Evolutionary conservation across 2,329 filamentous ascomycete species (phyloP), one percentile per base, ranked within the genome.

Genomic region (Paracoccidioides brasiliensis): DNA sequence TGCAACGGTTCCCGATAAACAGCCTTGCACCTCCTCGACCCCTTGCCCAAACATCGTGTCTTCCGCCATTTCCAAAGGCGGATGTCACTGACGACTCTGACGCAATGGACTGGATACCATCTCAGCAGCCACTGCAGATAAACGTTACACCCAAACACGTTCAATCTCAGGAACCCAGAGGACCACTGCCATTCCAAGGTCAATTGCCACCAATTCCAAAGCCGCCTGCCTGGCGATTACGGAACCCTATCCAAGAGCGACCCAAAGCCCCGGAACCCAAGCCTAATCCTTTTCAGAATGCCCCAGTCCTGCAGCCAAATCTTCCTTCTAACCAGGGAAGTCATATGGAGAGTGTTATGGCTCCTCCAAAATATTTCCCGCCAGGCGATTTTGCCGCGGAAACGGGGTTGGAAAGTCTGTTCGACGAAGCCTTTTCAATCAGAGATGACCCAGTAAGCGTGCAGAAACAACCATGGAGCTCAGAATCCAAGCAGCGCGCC

Each of bases 61-160:
- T 70, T 52, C 64, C 64, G 49, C 64, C 69, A 22, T 72, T 71
- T 22, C 70, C 69, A 52, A 70, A 70, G 12, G 67, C 69, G 4
- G 71, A 72, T 52, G 60, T 59, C 37, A 61, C 61, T 32, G 63
- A 66, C 40, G 60, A 61, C 28, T 64, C 61, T 15, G 73, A 76
- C 57, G 68, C 67, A 44, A 77, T 78, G 75, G 75, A 78, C 57
- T 78, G 75, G 75, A 73, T 72, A 38, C 75, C 75, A n/a, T 72
- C 74, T 40, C 67, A 72, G 43, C 65, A 69, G 54, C 59, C 68
- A 22, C 63, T 72, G 22, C 64, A 64, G 46, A 67, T 68, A 37
- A 69, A 52, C 5, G 59, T 66, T 12, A 66, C 66, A 52, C 58
- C 67, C n/a, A 59, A 63, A 35, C 63, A 64, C 41, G 64, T 66